Evolutionary conservation across 2,329 filamentous ascomycete genomes (phyloP), one percentile per base, ranked within the genome.

Genomic region (Venturia aucupariae): DNA sequence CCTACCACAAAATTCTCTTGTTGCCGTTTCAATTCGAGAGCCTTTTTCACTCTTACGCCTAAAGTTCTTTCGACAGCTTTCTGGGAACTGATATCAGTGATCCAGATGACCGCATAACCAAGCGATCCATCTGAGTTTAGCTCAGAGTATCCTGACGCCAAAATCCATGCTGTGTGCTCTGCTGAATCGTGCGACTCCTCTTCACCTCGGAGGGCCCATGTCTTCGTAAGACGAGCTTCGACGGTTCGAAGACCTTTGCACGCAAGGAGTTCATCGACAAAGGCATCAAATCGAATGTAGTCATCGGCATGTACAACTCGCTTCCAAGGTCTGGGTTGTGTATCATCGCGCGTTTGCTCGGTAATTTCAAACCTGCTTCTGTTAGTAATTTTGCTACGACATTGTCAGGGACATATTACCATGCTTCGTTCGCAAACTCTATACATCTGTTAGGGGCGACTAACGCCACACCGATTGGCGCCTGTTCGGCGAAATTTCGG

Each of bases 1-100:
- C 44, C 11, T 22, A 11, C n/a, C 7, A 22, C 60, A 10, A 64
- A 64, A 24, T 64, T 62, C 24, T 64, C 63, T 41, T 61, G 63
- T 22, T 61, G 63, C 19, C 39, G 7, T 30, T 62, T 64, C 24
- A 32, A 17, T 15, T 61, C 55, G 35, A 64, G 55, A 30, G 63
- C 63, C n/a, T 64, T 48, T 30, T 27, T 44, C 2, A 66, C 60
- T 59, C 42, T 66, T 8, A 22, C 44, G 42, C 55, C 39, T 6
- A 61, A 38, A 4, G 2, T 62, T 42, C 48, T 57, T 30, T 38
- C 62, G 15, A 46, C 57, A 30, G 62, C 62, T 51, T 66, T 66
- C 30, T 66, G 65, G 17, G 62, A 30, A 19, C 62, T 61, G 38
- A 66, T 66, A 48, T 66, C 65, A n/a, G 59, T 66, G 11, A 62